Evolutionary conservation across 768 basidiomycete species (phyloP), one percentile per base, ranked within the genome.

Genomic region (Gautieria morchelliformis): DNA sequence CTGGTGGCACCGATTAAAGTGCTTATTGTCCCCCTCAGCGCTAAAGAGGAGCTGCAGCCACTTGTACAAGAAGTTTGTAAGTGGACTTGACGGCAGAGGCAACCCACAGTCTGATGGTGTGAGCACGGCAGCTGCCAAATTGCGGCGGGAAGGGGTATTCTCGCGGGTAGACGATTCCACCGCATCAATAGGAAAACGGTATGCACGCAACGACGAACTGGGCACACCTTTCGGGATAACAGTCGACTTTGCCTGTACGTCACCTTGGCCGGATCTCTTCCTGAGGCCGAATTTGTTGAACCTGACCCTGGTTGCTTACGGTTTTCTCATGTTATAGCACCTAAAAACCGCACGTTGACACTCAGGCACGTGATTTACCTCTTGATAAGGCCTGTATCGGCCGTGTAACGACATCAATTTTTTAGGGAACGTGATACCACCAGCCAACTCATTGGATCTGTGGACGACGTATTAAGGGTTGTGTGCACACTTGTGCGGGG

Each of bases 221-320:
- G 96, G 96, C 61, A 98, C 96, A 32, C 96, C 96, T 1, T 99
- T 87, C 70, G 96, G 95, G 51, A 78, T 95, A 58, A 99, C 96
- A 1, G 78, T 98, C 56, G 95, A 97, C 71, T 97, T 98, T 73
- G 96, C 94, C 6, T 84, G 85, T 87, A 63, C 66, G 82, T 74
- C 46, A 20, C 51, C 32, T 45, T 52, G 56, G 55, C 39, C n/a
- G 12, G 24, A 45, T 14, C 20, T 24, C 45, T 40, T 35, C 20
- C 51, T 52, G 19, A 7, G 6, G 15, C 37, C 17, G n/a, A 19
- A 14, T 39, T n/a, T 52, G 51, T 49, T 30, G 17, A 17, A 59
- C 39, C 41, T 42, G 33, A 50, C 52, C 51, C 57, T 48, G 24
- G 54, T 52, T 58, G 4, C 35, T 22, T 44, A 12, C 5, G 11